Conservation (phyloP, 805 yeast genomes). For the Metschnikowia santaceciliae region DNA sequence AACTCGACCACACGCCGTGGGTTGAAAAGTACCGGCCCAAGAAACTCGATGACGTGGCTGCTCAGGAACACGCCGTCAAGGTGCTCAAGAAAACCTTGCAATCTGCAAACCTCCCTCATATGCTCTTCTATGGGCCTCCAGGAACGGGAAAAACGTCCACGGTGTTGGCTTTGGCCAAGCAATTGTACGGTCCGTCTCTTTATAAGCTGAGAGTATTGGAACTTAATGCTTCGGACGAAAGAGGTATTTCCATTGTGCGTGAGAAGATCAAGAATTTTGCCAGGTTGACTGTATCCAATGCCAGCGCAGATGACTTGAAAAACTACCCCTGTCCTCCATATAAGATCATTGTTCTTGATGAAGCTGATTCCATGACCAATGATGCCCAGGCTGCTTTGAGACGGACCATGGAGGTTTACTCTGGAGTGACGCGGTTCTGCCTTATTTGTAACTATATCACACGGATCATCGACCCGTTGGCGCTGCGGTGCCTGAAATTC, state of each 20-base stretch:
- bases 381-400: constrained; percentile 95
- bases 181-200: constrained; percentile 68
- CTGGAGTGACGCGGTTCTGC: constrained; percentile 86
- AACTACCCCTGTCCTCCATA: constrained; percentile 96
- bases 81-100: constrained; percentile 75
- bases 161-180: constrained; percentile 74
- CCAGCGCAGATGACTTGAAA: constrained; percentile 60
- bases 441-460: constrained; percentile 95
- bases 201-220: constrained; percentile 72
- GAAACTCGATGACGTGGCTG: constrained; percentile 78
- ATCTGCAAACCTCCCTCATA: constrained; percentile 84
- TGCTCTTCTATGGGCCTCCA: constrained; percentile 91
- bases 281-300: constrained; percentile 76
- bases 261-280: constrained; percentile 87
- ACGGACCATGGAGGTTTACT: constrained; percentile 89
- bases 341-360: constrained; percentile 87
- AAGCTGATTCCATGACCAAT: constrained; percentile 96
- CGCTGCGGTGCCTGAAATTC: constrained; percentile 94
- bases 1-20: constrained; percentile 71
- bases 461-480: constrained; percentile 92
- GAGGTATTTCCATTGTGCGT: constrained; percentile 85
- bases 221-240: constrained; percentile 84
- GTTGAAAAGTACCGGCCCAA: constrained; percentile 89
- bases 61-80: constrained; percentile 85
- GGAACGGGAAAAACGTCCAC: constrained; percentile 94